Evolutionary conservation across 768 basidiomycete species (phyloP).

Genomic region (Lentinula raphanica): DNA sequence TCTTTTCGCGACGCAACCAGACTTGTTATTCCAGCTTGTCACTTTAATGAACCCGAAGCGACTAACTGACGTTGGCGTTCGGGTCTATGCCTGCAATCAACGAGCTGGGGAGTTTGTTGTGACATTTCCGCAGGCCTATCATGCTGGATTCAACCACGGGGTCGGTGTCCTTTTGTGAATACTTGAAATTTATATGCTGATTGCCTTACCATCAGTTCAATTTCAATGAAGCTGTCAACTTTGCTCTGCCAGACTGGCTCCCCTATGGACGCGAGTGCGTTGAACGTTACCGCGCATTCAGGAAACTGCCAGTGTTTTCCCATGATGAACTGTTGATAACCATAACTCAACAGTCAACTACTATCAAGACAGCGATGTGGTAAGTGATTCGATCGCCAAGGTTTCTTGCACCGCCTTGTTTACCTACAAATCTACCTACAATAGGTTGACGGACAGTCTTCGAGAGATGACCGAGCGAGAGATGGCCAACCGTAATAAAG

Average conservation of each 20-base stretch:
- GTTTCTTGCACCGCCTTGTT: background rate
- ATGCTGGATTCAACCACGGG: slow-evolving; percentile 97
- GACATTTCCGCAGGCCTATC: slow-evolving; percentile 96
- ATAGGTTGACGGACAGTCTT: slow-evolving; percentile 79
- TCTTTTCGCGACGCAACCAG: slow-evolving; percentile 95
- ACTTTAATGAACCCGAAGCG: slow-evolving; percentile 95
- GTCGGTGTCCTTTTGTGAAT: slow-evolving; percentile 42
- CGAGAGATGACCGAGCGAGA: slow-evolving; percentile 89
- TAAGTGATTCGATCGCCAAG: slow-evolving; percentile 30
- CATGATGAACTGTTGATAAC: slow-evolving; percentile 96
- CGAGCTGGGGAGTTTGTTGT: slow-evolving; percentile 96
- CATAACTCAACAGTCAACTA: slow-evolving; percentile 92
- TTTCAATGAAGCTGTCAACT: slow-evolving; percentile 99
- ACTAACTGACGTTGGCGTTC: slow-evolving; percentile 81
- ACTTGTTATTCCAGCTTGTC: slow-evolving; percentile 94
- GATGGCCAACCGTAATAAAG: slow-evolving; percentile 55
- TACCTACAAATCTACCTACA: background rate
- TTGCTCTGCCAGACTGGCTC: slow-evolving; percentile 95
- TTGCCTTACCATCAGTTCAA: slow-evolving; percentile 59
- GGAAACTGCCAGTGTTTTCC: slow-evolving; percentile 94
- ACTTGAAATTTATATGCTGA: slow-evolving; percentile 17
- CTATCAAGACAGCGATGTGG: slow-evolving; percentile 92
- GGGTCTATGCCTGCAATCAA: slow-evolving; percentile 92
- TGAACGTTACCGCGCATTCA: slow-evolving; percentile 81
- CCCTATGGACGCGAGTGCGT: slow-evolving; percentile 84